phyloP scores from a whole-genome alignment of 2,329 filamentous ascomycete species.

The Fusarium palustre region DNA sequence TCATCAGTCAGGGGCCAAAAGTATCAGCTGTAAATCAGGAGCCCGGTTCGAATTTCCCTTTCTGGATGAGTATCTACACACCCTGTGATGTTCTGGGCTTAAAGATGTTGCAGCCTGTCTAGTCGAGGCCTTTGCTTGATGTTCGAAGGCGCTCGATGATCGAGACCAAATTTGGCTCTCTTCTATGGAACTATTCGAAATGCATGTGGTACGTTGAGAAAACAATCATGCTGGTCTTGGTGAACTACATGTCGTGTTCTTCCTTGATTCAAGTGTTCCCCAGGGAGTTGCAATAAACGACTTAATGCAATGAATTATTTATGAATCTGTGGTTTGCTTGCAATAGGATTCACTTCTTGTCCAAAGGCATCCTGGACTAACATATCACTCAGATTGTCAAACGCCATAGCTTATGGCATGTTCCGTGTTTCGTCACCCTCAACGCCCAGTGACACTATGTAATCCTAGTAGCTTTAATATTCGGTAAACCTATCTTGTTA shows the following conservation, averaged over 20 bases:
- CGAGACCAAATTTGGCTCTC: not conserved
- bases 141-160: no score
- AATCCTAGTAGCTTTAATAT: no score
- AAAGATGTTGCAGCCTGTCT: no score
- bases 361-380: rapidly evolving
- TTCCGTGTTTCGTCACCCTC: not conserved
- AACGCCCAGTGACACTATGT: not conserved
- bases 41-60: not conserved
- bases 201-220: no score
- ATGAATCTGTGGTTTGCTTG: not conserved
- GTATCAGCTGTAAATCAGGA: not conserved
- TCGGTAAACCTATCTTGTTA: not conserved
- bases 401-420: not conserved
- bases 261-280: not conserved
- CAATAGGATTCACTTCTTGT: not conserved
- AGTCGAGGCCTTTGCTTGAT: not conserved
- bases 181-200: not conserved
- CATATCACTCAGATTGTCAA: not conserved
- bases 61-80: conserved; percentile 6
- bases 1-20: not conserved
- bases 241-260: not conserved
- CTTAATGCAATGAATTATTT: not conserved
- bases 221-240: no score
- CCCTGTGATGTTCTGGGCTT: not conserved
- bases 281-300: no score